phyloP scores from a whole-genome alignment of 2,329 filamentous ascomycete species.

The Cladophialophora bantiana region DNA sequence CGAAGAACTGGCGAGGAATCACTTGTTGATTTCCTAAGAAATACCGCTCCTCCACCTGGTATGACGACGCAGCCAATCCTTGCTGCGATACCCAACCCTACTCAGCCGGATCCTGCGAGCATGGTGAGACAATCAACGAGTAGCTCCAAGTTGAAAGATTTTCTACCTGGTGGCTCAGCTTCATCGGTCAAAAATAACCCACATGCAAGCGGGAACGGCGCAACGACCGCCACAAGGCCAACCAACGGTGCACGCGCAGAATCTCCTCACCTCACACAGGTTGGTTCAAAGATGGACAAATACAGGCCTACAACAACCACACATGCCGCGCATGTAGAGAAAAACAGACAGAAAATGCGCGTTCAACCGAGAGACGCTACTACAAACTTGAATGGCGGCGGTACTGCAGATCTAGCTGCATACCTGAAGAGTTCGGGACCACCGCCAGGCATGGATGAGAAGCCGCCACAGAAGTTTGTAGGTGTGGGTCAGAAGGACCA shows the following conservation, averaged over 20 bases:
- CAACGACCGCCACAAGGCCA: conserved; percentile 15
- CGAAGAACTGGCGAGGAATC: conserved; percentile 51
- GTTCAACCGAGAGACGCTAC: conserved; percentile 31
- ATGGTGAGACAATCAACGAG: conserved; percentile 31
- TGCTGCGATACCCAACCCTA: conserved; percentile 25
- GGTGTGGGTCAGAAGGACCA: conserved; percentile 41
- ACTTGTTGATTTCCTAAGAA: conserved; percentile 57
- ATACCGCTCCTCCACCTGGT: conserved; percentile 51
- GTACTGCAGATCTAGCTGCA: conserved; percentile 72
- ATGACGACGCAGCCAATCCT: conserved; percentile 43
- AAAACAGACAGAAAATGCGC: conserved; percentile 42
- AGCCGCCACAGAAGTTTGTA: conserved; percentile 30
- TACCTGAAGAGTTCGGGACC: conserved; percentile 75
- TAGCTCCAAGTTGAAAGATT: conserved; percentile 36
- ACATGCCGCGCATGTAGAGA: conserved; percentile 49
- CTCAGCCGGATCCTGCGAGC: conserved; percentile 18
- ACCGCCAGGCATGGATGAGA: conserved; percentile 47
- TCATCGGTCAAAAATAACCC: conserved; percentile 6
- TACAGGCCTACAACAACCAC: conserved; percentile 44
- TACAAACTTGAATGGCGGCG: conserved; percentile 39
- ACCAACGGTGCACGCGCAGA: conserved; percentile 34
- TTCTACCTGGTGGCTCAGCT: conserved; percentile 26
- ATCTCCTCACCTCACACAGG: conserved; percentile 39
- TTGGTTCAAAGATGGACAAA: conserved; percentile 45
- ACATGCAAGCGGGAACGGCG: conserved; percentile 17